Conservation (phyloP, 2,329 filamentous ascomycete species). For the Zasmidium cellare region DNA sequence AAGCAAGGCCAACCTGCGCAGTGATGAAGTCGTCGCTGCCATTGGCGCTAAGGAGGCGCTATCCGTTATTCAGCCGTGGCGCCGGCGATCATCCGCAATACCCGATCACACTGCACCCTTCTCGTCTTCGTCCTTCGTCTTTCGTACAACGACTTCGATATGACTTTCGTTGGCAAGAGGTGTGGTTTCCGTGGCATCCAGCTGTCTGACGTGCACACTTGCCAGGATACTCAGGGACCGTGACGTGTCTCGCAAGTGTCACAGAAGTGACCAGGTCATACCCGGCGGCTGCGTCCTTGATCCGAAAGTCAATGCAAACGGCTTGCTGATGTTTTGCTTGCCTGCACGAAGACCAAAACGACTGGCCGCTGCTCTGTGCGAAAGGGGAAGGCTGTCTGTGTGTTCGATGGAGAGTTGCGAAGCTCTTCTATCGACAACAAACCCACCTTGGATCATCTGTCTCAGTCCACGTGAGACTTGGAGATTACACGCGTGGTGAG, state of each 20-base stretch:
- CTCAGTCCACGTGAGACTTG: too few species aligned
- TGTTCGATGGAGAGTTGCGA: too few species aligned
- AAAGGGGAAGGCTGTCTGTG: too few species aligned
- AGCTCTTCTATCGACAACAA: not conserved
- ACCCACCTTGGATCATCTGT: too few species aligned
- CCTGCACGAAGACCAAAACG: too few species aligned
- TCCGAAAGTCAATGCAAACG: not conserved
- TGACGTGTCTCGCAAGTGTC: not conserved
- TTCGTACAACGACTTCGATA: not conserved
- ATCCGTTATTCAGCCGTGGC: not conserved
- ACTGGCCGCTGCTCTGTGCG: too few species aligned
- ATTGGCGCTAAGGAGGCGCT: not conserved
- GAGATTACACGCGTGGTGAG: too few species aligned
- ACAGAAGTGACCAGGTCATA: not conserved
- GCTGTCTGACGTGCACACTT: not conserved
- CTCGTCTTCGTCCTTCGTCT: not conserved
- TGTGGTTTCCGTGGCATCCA: not conserved
- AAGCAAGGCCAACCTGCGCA: constrained; percentile 40
- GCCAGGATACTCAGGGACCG: too few species aligned
- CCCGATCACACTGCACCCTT: not conserved
- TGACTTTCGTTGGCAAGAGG: not conserved
- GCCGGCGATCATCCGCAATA: not conserved
- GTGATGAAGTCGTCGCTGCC: constrained; percentile 24
- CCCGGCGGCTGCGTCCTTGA: not conserved
- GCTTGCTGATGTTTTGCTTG: not conserved